Evolutionary conservation across 2,329 filamentous ascomycete genomes (phyloP).

Genomic region (Neonectria coccinea): DNA sequence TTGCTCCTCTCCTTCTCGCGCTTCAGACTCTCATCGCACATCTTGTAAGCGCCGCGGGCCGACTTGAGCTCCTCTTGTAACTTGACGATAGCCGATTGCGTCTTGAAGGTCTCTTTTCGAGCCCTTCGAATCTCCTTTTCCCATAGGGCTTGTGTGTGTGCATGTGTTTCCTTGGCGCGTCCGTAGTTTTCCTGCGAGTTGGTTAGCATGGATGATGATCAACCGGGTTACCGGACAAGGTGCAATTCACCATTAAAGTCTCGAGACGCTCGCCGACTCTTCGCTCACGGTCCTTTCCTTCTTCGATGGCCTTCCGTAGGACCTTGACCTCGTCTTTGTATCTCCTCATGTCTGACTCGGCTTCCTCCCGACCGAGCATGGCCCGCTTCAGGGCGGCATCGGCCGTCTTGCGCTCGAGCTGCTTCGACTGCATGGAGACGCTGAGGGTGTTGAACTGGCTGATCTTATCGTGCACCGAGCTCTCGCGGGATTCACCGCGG

Average conservation of each 20-base stretch:
- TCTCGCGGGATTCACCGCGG: slow-evolving; percentile 64
- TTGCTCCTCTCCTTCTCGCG: slow-evolving; percentile 72
- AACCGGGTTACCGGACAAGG: not conserved
- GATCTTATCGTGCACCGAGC: slow-evolving; percentile 74
- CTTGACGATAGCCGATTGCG: slow-evolving; percentile 76
- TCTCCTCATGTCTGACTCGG: slow-evolving; percentile 74
- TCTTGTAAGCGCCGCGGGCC: slow-evolving; percentile 64
- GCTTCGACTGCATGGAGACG: slow-evolving; percentile 70
- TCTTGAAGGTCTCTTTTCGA: slow-evolving; percentile 80
- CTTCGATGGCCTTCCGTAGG: slow-evolving; percentile 70
- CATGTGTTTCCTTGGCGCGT: slow-evolving; percentile 76
- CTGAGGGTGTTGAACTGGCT: slow-evolving; percentile 79
- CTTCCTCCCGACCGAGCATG: slow-evolving; percentile 76
- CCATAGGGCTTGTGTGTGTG: slow-evolving; percentile 74
- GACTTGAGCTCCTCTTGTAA: slow-evolving; percentile 80
- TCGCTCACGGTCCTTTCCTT: slow-evolving; percentile 74
- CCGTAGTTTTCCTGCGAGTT: slow-evolving; percentile 74
- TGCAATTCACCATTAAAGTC: slow-evolving; percentile 69
- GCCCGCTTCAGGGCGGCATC: slow-evolving; percentile 75
- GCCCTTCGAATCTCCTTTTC: slow-evolving; percentile 79
- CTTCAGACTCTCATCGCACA: slow-evolving; percentile 69
- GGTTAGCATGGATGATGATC: slow-evolving; percentile 27
- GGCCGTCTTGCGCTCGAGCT: slow-evolving; percentile 72
- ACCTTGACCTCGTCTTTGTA: slow-evolving; percentile 70
- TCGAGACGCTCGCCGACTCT: slow-evolving; percentile 75